These are phyloP conservation scores for Grosmannia huntii DNA, from an alignment of 2,329 filamentous ascomycete genomes.

Conservation along the genomic window DNA sequence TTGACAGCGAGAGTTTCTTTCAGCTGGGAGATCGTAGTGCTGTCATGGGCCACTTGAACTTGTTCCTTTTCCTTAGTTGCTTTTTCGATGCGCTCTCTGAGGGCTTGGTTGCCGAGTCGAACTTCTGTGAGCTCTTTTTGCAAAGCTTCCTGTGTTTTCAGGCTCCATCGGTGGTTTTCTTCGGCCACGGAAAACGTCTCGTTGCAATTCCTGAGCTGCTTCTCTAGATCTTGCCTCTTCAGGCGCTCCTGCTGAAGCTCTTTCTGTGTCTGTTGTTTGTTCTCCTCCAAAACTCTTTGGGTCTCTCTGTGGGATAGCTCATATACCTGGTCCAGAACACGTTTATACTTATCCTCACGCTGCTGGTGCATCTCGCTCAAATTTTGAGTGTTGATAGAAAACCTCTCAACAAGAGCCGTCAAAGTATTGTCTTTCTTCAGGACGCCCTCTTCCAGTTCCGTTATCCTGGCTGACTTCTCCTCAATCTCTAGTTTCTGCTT, in stretches of 20 bases:
- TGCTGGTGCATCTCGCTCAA: constrained; percentile 1
- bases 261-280: constrained; percentile 1
- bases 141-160: not conserved
- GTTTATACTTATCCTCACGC: constrained; percentile 7
- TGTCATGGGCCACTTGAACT: not conserved
- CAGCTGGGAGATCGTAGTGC: constrained; percentile 1
- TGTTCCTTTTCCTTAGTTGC: not conserved
- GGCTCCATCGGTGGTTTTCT: constrained; percentile 3
- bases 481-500: constrained; percentile 1
- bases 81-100: not conserved
- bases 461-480: constrained; percentile 2
- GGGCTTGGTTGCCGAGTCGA: not conserved
- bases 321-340: constrained; percentile 1
- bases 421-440: constrained; percentile 1
- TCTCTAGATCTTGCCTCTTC: constrained; percentile 8
- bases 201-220: constrained; percentile 6
- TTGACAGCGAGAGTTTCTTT: constrained; percentile 4
- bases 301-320: constrained; percentile 5
- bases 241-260: constrained; percentile 8
- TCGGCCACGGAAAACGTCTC: constrained; percentile 4
- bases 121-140: constrained; percentile 4
- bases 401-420: not conserved
- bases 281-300: constrained; percentile 2
- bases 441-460: constrained; percentile 4
- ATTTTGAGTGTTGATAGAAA: constrained; percentile 1